Conservation (phyloP, 768 basidiomycete species). For the Lepiota brunneoincarnata region DNA sequence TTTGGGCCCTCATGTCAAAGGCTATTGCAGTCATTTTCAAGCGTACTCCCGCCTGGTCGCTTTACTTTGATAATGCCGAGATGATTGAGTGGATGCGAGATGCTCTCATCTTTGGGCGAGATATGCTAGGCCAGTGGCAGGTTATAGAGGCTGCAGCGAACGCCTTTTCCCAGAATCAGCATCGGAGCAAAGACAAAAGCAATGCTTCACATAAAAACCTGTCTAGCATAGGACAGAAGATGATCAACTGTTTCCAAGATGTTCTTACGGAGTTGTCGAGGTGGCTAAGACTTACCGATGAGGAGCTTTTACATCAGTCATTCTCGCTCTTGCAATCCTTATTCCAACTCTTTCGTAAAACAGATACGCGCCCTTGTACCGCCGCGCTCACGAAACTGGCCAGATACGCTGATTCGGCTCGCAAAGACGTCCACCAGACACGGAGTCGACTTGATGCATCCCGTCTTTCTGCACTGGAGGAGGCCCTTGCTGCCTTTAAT, state of each 20-base stretch:
- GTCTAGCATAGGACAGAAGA: slow-evolving; percentile 62
- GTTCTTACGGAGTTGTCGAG: slow-evolving; percentile 76
- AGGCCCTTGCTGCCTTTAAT: slow-evolving; percentile 61
- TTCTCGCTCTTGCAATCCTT: slow-evolving; percentile 80
- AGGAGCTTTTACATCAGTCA: slow-evolving; percentile 87
- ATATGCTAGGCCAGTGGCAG: slow-evolving; percentile 78
- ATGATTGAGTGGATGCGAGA: slow-evolving; percentile 99
- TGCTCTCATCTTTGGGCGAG: slow-evolving; percentile 88
- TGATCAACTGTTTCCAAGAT: slow-evolving; percentile 75
- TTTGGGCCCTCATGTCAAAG: slow-evolving; percentile 83
- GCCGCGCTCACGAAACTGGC: slow-evolving; percentile 63
- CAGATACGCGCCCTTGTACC: slow-evolving; percentile 51
- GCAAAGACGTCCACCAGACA: slow-evolving; percentile 41
- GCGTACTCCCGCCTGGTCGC: slow-evolving; percentile 80
- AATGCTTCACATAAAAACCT: slow-evolving; percentile 35
- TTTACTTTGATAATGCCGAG: slow-evolving; percentile 71
- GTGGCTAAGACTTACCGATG: slow-evolving; percentile 92
- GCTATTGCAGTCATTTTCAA: slow-evolving; percentile 84
- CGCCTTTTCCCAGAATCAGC: slow-evolving; percentile 16
- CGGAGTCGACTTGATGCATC: slow-evolving; percentile 56
- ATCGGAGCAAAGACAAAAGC: slow-evolving; percentile 20
- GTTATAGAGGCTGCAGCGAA: slow-evolving; percentile 72
- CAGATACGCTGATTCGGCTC: slow-evolving; percentile 60
- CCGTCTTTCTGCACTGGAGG: slow-evolving; percentile 65
- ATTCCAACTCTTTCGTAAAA: slow-evolving; percentile 71